A percentile compares a stretch with the other conserved stretches of the same genome.
phyloP scores from a whole-genome alignment of 2,329 filamentous ascomycete species.

The Fusarium brevicatenulatum region DNA sequence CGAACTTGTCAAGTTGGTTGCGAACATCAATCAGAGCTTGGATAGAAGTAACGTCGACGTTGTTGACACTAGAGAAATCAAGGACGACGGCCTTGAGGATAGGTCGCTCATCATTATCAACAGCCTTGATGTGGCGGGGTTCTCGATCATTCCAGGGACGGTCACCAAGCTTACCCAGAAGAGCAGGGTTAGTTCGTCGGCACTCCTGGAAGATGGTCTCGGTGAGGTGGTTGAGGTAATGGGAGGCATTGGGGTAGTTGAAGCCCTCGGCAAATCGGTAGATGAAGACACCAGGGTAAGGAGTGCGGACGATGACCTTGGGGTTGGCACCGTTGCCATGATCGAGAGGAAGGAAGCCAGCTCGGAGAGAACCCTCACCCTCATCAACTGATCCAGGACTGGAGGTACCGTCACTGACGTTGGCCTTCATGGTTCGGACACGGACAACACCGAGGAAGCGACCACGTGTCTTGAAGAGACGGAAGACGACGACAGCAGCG shows the following conservation, averaged over 20 bases:
- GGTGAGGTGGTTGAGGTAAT: conserved; percentile 61
- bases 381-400: conserved; percentile 54
- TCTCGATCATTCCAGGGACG: conserved; percentile 68
- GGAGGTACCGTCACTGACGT: conserved; percentile 64
- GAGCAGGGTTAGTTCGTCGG: conserved; percentile 55
- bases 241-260: conserved; percentile 65
- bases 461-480: conserved; percentile 80
- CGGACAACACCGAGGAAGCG: conserved; percentile 82
- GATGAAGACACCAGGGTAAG: conserved; percentile 64
- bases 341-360: conserved; percentile 59
- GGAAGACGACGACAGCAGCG: conserved; percentile 77
- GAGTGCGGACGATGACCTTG: conserved; percentile 55
- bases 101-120: conserved; percentile 54
- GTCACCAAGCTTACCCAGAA: conserved; percentile 60
- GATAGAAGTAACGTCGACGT: conserved; percentile 65
- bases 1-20: conserved; percentile 63
- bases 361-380: conserved; percentile 55
- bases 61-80: conserved; percentile 65
- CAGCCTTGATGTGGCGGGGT: conserved; percentile 49
- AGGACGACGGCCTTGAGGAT: conserved; percentile 65
- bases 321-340: conserved; percentile 64
- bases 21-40: conserved; percentile 65
- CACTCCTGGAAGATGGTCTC: conserved; percentile 58
- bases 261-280: conserved; percentile 66
- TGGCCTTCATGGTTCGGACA: conserved; percentile 87